Conservation (phyloP, 2,329 filamentous ascomycete species). For the Xylariaceae sp. region DNA sequence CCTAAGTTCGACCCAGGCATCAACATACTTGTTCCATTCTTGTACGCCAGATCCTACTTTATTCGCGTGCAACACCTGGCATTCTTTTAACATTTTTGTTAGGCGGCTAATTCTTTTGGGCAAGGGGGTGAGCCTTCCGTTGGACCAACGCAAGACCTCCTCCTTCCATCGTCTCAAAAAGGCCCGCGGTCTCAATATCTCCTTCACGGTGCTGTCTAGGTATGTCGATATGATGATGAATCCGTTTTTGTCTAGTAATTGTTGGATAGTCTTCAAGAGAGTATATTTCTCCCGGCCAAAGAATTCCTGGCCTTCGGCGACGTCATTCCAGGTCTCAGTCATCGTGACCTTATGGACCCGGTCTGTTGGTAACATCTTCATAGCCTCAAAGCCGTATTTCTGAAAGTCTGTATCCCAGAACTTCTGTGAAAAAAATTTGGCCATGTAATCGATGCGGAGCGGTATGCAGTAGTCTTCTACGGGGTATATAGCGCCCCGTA, state of each 20-base stretch:
- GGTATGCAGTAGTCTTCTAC: slow-evolving; percentile 15
- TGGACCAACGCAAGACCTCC: too few species aligned
- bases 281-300: background rate
- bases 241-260: background rate
- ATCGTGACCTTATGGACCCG: background rate
- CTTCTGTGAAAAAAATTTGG: slow-evolving; percentile 29
- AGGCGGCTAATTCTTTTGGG: too few species aligned
- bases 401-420: slow-evolving; percentile 32
- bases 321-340: background rate
- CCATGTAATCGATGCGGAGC: slow-evolving; percentile 24
- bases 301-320: fast-evolving
- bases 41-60: too few species aligned
- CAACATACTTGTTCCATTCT: too few species aligned
- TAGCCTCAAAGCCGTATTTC: slow-evolving; percentile 19
- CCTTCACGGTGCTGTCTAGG: background rate
- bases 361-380: slow-evolving; percentile 17
- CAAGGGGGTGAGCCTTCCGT: too few species aligned
- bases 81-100: too few species aligned
- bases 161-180: too few species aligned
- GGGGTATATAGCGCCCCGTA: background rate
- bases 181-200: background rate
- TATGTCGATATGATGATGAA: slow-evolving; percentile 16
- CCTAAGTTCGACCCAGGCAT: too few species aligned
- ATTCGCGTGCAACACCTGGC: too few species aligned
- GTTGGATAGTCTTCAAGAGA: slow-evolving; percentile 7